A percentile compares a stretch with the other conserved stretches of the same genome.
These are phyloP conservation scores for Wallacemonas rigidus DNA, from an alignment of 208 protist species.

Conservation along the genomic window DNA sequence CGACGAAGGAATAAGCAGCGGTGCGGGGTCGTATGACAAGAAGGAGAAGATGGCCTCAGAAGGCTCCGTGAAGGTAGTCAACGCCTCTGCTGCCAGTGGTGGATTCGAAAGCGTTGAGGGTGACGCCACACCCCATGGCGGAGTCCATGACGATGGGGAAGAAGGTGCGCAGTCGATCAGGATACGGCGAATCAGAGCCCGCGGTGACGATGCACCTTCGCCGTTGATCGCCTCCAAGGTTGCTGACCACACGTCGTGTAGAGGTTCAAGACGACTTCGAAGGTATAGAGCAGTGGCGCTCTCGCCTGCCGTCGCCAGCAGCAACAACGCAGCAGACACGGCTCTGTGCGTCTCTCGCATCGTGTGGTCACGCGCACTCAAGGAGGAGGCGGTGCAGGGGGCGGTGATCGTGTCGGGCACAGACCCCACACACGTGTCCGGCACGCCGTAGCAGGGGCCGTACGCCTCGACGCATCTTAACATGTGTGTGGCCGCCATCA, in stretches of 20 bases:
- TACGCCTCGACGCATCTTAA: not conserved
- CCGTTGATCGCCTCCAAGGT: not conserved
- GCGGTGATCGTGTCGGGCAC: no score
- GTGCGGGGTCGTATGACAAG: slow-evolving; percentile 2
- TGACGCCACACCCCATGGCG: not conserved
- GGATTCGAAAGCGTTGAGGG: no score
- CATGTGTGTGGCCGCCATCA: not conserved
- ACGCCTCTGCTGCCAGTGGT: not conserved
- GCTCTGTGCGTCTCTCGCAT: slow-evolving; percentile 9
- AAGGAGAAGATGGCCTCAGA: not conserved
- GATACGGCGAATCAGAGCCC: not conserved
- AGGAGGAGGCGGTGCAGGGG: no score
- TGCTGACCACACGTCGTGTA: not conserved
- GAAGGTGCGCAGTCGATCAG: not conserved
- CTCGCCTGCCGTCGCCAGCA: slow-evolving; percentile 29
- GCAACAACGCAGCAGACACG: slow-evolving; percentile 20
- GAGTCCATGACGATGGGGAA: not conserved
- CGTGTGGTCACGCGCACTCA: no score
- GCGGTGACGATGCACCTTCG: not conserved
- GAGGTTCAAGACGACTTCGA: slow-evolving; percentile 22
- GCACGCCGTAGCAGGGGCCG: not conserved
- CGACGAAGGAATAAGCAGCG: slow-evolving; percentile 11
- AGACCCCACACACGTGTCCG: not conserved
- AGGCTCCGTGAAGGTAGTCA: not conserved
- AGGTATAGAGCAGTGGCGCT: slow-evolving; percentile 35